Evolutionary conservation across 306 rosid species (phyloP), one percentile per base, ranked within the genome.

Genomic region (Lathyrus tuberosus): DNA sequence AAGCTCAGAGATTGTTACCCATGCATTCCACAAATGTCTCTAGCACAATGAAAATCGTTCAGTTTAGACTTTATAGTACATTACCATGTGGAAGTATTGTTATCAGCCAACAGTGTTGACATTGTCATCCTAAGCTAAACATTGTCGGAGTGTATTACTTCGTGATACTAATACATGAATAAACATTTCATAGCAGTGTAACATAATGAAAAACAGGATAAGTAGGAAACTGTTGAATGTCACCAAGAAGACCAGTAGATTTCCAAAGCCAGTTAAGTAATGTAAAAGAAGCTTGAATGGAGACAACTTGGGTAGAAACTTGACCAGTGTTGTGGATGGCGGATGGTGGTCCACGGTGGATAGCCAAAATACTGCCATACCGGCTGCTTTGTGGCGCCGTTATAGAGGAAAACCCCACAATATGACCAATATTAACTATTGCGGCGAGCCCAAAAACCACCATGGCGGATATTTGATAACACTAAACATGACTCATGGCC

Each of bases 31-130:
- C n/a, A n/a, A n/a, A n/a, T n/a, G n/a, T n/a, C n/a, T n/a, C n/a
- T n/a, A n/a, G n/a, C n/a, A 62, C 70, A 70, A 72, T 43, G 73
- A 69, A 85, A 85, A 76, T 60, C 42, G 53, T 71, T 72, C 57
- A 30, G 72, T 75, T 80, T 37, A 54, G 48, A 53, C 44, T n/a
- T n/a, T n/a, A n/a, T n/a, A n/a, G n/a, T n/a, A n/a, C n/a, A n/a
- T n/a, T n/a, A n/a, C n/a, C n/a, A 44, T 75, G 75, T 71, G 76
- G 18, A 38, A 61, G 72, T 49, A 63, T 47, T 18, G 35, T 38
- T 67, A 79, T 62, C 62, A 67, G 12, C 40, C 14, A 67, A 72
- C 7, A 62, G 58, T 43, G 37, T 20, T 38, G 54, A 11, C 15
- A 52, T 51, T 72, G 53, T 64, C 75, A 72, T 35, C 47, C 59